phyloP scores from a whole-genome alignment of 208 protist species.

The Leishmania aethiopica region DNA sequence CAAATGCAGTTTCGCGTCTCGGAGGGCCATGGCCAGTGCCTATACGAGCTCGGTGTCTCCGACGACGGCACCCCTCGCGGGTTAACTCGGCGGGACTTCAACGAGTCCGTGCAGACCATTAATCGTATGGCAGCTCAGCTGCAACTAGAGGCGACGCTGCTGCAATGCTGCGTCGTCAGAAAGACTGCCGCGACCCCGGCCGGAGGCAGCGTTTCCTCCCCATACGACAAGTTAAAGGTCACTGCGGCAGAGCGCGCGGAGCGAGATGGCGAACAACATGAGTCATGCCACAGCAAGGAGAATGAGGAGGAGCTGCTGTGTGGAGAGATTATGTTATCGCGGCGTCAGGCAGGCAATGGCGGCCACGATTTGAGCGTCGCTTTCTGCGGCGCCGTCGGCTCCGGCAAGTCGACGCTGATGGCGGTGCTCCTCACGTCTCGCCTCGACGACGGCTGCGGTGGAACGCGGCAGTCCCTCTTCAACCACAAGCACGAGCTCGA shows the following conservation, averaged over 20 bases:
- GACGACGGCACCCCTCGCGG: conserved; percentile 92
- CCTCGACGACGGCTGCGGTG: conserved; percentile 84
- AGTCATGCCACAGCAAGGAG: neutral
- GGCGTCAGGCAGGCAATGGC: conserved; percentile 42
- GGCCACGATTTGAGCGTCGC: conserved; percentile 72
- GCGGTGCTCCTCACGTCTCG: conserved; percentile 62
- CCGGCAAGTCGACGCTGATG: conserved; percentile 91
- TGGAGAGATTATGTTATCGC: conserved; percentile 85
- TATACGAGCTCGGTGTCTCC: conserved; percentile 95
- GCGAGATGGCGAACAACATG: neutral
- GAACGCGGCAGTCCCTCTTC: conserved; percentile 85
- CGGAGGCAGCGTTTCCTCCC: neutral
- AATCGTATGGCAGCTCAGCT: conserved; percentile 75
- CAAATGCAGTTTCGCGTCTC: conserved; percentile 95
- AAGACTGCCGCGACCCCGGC: neutral
- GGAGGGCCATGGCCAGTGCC: conserved; percentile 93
- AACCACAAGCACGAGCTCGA: conserved; percentile 97
- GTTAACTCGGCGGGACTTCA: conserved; percentile 71
- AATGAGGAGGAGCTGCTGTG: conserved; percentile 48
- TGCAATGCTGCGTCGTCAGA: conserved; percentile 59
- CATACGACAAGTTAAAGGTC: conserved; percentile 1
- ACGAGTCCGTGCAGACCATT: conserved; percentile 80
- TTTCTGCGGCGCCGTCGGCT: conserved; percentile 82
- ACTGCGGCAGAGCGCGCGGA: neutral
- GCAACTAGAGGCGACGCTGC: conserved; percentile 50